These are phyloP conservation scores for Alternaria novae-zelandiae DNA, from an alignment of 2,329 filamentous ascomycete genomes.

Conservation along the genomic window DNA sequence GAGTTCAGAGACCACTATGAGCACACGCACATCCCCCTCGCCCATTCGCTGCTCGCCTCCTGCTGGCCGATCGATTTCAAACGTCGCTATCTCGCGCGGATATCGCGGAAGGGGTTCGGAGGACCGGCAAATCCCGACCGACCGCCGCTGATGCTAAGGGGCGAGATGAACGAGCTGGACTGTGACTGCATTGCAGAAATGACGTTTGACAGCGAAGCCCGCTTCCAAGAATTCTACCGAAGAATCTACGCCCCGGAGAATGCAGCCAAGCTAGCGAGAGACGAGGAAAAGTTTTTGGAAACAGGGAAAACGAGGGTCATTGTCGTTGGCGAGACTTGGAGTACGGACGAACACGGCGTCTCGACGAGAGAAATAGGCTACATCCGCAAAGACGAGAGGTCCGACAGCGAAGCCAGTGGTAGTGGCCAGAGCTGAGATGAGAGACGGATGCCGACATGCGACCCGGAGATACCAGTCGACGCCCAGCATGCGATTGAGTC, in stretches of 20 bases:
- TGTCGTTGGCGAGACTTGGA: conserved; percentile 36
- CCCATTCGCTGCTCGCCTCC: conserved; percentile 22
- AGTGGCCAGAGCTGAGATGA: conserved; percentile 18
- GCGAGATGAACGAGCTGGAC: conserved; percentile 30
- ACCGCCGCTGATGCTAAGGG: conserved; percentile 30
- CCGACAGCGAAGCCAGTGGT: conserved; percentile 21
- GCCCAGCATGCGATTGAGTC: neutral
- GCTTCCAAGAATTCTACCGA: conserved; percentile 36
- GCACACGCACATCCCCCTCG: conserved; percentile 33
- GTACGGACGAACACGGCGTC: conserved; percentile 18
- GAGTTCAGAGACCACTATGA: conserved; percentile 40
- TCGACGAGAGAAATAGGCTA: conserved; percentile 11
- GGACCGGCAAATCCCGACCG: conserved; percentile 30
- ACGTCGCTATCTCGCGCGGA: conserved; percentile 38
- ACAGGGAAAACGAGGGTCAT: conserved; percentile 26
- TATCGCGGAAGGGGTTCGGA: conserved; percentile 33
- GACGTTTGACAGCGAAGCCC: conserved; percentile 29
- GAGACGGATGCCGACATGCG: neutral
- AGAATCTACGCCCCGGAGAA: conserved; percentile 29
- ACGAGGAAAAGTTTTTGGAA: conserved; percentile 36
- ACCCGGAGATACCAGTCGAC: neutral
- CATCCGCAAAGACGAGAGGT: conserved; percentile 7
- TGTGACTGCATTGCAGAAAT: conserved; percentile 36
- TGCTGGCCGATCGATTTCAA: conserved; percentile 29
- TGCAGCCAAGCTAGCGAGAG: conserved; percentile 25